These are phyloP conservation scores for Colletotrichum shisoi DNA, from an alignment of 2,329 filamentous ascomycete species.

Conservation along the genomic window DNA sequence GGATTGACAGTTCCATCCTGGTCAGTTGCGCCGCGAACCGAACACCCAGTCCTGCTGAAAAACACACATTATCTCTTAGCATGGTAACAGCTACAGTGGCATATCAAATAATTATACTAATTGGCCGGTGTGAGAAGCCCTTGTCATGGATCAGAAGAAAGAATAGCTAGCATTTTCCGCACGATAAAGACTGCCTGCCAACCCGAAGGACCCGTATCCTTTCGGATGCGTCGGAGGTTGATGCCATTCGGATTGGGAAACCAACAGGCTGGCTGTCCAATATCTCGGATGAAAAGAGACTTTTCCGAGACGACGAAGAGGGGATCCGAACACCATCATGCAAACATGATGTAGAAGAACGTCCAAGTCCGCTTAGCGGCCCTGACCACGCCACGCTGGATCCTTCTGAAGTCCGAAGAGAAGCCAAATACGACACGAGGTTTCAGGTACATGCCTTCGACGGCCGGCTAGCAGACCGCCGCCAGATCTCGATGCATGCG, in stretches of 20 bases:
- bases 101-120: background rate
- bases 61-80: background rate
- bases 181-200: too few species aligned
- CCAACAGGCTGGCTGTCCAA: background rate
- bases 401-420: background rate
- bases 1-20: background rate
- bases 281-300: conserved; percentile 13
- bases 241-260: background rate
- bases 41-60: background rate
- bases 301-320: background rate
- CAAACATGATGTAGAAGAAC: background rate
- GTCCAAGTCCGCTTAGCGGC: background rate
- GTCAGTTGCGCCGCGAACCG: background rate
- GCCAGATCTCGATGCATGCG: conserved; percentile 7
- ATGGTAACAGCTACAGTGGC: too few species aligned
- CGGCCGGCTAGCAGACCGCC: conserved; percentile 3
- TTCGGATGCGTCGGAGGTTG: conserved; percentile 23
- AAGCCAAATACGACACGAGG: conserved; percentile 5
- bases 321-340: conserved; percentile 4
- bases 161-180: too few species aligned
- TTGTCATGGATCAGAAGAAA: background rate
- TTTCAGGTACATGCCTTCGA: conserved; percentile 13
- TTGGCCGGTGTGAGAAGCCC: background rate
- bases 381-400: background rate
- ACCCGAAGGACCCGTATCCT: conserved; percentile 4